Evolutionary conservation across 352 stramenopile genomes (phyloP), one percentile per base, ranked within the genome.

Genomic region (Aphanomyces astaci): DNA sequence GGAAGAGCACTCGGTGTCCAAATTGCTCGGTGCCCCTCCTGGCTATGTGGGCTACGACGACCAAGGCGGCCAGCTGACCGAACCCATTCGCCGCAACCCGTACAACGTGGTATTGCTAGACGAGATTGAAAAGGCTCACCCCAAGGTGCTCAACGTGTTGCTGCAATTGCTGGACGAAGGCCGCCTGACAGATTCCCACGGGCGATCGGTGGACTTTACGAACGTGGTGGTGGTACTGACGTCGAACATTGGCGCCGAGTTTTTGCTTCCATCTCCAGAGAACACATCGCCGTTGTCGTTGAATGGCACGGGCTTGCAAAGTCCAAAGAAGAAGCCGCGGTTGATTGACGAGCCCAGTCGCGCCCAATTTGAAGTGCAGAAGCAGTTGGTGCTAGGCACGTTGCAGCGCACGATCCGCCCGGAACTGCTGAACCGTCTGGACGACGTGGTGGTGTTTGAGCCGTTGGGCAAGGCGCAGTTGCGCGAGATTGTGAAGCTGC

Each of bases 181-280:
- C 17, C 89, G 97, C 4, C 72, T 99, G 46, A 99, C 97, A 4
- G 97, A 99, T 74, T 93, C 81, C 31, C 90, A 98, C 71, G 96
- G 96, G 57, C 78, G 92, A 24, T 98, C 92, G n/a, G 91, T 99
- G 4, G 94, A 98, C 66, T 99, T 99, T 71, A 88, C 83, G 0
- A 99, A 99, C 73, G 95, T 94, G 1, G 92, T 99, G 51, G 90
- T 99, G 53, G 98, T 99, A 75, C 87, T 99, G 76, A 99, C 97
- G 32, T 97, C 85, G 0, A 99, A 99, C 77, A 86, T 98, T 70
- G 96, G 95, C n/a, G 90, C 94, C 0, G 80, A 97, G 66, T 87
- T 91, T 33, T 75, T 99, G 45, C 75, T 97, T 13, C 51, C 74
- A 59, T 84, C 89, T 43, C 75, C 87, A 69, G 78, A 77, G 30